These are phyloP conservation scores for Diplodia seriata DNA, from an alignment of 2,329 filamentous ascomycete species.

Conservation along the genomic window DNA sequence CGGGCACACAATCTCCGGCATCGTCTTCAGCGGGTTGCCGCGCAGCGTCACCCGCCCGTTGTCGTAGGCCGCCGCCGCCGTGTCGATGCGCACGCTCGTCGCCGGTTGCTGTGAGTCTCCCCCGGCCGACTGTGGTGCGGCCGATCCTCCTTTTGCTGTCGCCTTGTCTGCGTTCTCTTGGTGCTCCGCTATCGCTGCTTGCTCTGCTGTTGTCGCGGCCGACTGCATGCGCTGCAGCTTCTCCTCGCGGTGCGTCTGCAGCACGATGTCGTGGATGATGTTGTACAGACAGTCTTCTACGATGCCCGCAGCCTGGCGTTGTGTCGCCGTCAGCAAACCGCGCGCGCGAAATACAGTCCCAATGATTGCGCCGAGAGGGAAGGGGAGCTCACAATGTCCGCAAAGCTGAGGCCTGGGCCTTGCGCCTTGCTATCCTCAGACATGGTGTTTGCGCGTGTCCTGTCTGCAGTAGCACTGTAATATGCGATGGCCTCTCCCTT, in stretches of 20 bases:
- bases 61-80: conserved; percentile 72
- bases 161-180: conserved; percentile 65
- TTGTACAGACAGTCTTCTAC: conserved; percentile 79
- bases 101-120: conserved; percentile 55
- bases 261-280: conserved; percentile 75
- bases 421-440: conserved; percentile 27
- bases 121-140: not conserved
- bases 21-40: conserved; percentile 75
- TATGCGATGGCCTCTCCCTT: not conserved
- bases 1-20: conserved; percentile 73
- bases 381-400: conserved; percentile 21
- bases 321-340: not conserved
- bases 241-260: conserved; percentile 78
- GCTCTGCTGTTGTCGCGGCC: conserved; percentile 60
- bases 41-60: conserved; percentile 72
- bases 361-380: not conserved
- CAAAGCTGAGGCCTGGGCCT: conserved; percentile 27
- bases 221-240: conserved; percentile 73
- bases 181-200: conserved; percentile 42
- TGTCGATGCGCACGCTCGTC: conserved; percentile 60
- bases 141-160: conserved; percentile 41
- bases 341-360: not conserved
- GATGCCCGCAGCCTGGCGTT: conserved; percentile 53
- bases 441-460: conserved; percentile 9
- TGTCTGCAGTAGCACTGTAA: not conserved